These are phyloP conservation scores for Volutella citrinella DNA, from an alignment of 2,329 filamentous ascomycete genomes.

Conservation along the genomic window DNA sequence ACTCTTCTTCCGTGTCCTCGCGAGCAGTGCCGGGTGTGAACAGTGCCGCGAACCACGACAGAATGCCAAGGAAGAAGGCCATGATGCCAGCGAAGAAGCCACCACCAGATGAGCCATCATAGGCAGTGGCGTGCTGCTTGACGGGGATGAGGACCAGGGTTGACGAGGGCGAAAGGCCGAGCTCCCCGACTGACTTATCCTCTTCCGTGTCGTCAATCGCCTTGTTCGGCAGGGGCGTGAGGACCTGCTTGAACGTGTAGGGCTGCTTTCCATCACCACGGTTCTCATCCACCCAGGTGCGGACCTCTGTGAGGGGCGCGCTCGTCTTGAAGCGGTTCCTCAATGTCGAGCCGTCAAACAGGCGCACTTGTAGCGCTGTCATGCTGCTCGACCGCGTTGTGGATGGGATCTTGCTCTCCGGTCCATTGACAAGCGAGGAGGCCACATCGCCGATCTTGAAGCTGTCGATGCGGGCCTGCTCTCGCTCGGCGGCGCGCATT, in stretches of 20 bases:
- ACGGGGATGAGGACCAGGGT: slow-evolving; percentile 80
- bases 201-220: slow-evolving; percentile 76
- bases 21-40: slow-evolving; percentile 23
- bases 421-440: slow-evolving; percentile 27
- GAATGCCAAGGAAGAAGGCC: slow-evolving; percentile 29
- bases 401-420: slow-evolving; percentile 30
- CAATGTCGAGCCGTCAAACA: slow-evolving; percentile 81
- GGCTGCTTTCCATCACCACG: slow-evolving; percentile 57
- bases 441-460: slow-evolving; percentile 28
- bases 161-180: slow-evolving; percentile 74
- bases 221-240: slow-evolving; percentile 73
- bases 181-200: slow-evolving; percentile 59
- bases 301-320: slow-evolving; percentile 65
- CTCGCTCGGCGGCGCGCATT: slow-evolving; percentile 49
- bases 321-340: slow-evolving; percentile 66
- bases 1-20: slow-evolving; percentile 6
- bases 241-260: slow-evolving; percentile 81
- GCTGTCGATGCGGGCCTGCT: slow-evolving; percentile 35
- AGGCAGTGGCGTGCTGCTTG: slow-evolving; percentile 43
- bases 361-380: slow-evolving; percentile 68
- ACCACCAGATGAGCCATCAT: slow-evolving; percentile 28
- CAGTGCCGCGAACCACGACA: slow-evolving; percentile 35
- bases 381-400: slow-evolving; percentile 26
- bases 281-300: slow-evolving; percentile 71
- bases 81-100: slow-evolving; percentile 30